A percentile compares a stretch with the other conserved stretches of the same genome.
phyloP scores from a whole-genome alignment of 2,329 filamentous ascomycete genomes.

The Penicillium sp. region DNA sequence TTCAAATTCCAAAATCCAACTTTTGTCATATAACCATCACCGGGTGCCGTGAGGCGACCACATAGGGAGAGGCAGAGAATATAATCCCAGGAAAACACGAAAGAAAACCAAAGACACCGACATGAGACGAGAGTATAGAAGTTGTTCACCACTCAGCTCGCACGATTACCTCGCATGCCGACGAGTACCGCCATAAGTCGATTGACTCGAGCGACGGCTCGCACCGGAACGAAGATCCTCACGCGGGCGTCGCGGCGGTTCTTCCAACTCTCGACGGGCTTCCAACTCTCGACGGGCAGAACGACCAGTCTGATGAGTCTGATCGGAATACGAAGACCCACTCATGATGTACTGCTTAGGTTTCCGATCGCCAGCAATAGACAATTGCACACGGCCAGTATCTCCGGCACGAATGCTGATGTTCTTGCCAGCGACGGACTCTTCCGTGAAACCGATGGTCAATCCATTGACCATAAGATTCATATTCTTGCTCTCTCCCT shows the following conservation, averaged over 20 bases:
- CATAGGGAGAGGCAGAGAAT: conserved; percentile 16
- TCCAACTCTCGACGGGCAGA: conserved; percentile 42
- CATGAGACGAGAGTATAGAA: conserved; percentile 9
- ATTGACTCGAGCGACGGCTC: conserved; percentile 47
- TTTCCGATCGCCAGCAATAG: conserved; percentile 44
- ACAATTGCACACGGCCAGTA: conserved; percentile 46
- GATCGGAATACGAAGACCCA: conserved; percentile 42
- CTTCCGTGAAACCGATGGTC: conserved; percentile 47
- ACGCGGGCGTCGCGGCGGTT: conserved; percentile 38
- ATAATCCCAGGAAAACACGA: conserved; percentile 16
- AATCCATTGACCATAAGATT: conserved; percentile 49
- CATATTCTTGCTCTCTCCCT: conserved; percentile 46
- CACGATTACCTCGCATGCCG: conserved; percentile 17
- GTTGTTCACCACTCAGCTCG: neutral
- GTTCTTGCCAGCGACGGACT: conserved; percentile 45
- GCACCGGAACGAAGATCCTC: conserved; percentile 45
- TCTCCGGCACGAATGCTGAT: conserved; percentile 49
- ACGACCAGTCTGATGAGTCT: conserved; percentile 43
- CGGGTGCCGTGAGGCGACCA: conserved; percentile 17
- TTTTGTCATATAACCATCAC: conserved; percentile 26
- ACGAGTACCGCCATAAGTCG: conserved; percentile 40
- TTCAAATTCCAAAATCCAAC: conserved; percentile 21
- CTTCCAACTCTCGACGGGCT: conserved; percentile 42
- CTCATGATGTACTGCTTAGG: conserved; percentile 45
- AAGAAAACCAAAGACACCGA: conserved; percentile 6